These are phyloP conservation scores for Entoloma clypeatum DNA, from an alignment of 1,284 basidiomycete genomes.

Conservation along the genomic window DNA sequence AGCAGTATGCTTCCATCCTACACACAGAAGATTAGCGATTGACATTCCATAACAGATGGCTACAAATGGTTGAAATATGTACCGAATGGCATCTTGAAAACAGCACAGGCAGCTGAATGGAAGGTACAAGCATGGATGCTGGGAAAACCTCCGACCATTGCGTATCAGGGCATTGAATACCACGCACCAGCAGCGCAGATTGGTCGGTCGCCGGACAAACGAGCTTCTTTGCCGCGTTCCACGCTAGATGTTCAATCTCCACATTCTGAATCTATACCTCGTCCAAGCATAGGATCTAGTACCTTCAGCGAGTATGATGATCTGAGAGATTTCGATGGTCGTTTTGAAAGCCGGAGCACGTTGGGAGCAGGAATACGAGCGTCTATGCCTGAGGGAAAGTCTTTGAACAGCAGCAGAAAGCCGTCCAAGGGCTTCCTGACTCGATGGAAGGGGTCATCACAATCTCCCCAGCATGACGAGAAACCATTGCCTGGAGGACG, in stretches of 20 bases:
- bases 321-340: conserved; percentile 75
- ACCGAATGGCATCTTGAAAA: conserved; percentile 89
- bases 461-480: conserved; percentile 40
- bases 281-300: conserved; percentile 60
- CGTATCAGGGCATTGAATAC: conserved; percentile 79
- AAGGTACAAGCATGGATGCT: conserved; percentile 94
- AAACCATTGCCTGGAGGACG: conserved; percentile 37
- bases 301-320: conserved; percentile 83
- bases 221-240: conserved; percentile 23
- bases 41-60: conserved; percentile 43
- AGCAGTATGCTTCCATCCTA: conserved; percentile 55
- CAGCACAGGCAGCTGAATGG: conserved; percentile 97
- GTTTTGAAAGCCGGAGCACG: conserved; percentile 76
- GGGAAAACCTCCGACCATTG: conserved; percentile 85
- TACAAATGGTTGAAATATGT: conserved; percentile 98
- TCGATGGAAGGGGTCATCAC: conserved; percentile 48
- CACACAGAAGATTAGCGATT: background rate
- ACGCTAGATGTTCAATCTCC: conserved; percentile 34
- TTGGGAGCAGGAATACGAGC: conserved; percentile 44
- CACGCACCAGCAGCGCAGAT: conserved; percentile 38
- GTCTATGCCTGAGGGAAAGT: conserved; percentile 34
- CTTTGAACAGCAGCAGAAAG: conserved; percentile 45
- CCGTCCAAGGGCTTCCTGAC: conserved; percentile 63
- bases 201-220: conserved; percentile 21
- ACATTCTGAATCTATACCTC: conserved; percentile 37